Evolutionary conservation across 1,284 basidiomycete species (phyloP).

Genomic region (Xerocomus nothofagi): DNA sequence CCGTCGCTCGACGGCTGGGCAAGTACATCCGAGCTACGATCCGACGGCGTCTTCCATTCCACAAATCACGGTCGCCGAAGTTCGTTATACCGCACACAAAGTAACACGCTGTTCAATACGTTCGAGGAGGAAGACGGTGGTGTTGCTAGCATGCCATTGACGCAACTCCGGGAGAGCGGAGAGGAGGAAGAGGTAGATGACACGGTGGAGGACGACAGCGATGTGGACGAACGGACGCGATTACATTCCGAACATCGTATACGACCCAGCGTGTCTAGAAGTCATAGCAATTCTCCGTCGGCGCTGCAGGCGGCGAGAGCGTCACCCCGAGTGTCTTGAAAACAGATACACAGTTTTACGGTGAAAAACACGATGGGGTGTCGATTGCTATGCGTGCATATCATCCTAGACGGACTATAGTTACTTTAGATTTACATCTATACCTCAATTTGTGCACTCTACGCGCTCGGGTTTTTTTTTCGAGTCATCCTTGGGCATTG

Average conservation of each 20-base stretch:
- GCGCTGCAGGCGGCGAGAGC: slow-evolving; percentile 30
- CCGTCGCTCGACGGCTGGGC: slow-evolving; percentile 73
- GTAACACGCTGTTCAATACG: slow-evolving; percentile 60
- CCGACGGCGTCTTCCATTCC: slow-evolving; percentile 36
- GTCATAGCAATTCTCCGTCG: slow-evolving; percentile 30
- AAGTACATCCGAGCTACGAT: slow-evolving; percentile 40
- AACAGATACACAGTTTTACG: slow-evolving; percentile 1
- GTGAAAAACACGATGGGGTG: not conserved
- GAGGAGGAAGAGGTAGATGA: slow-evolving; percentile 41
- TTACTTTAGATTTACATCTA: slow-evolving; percentile 33
- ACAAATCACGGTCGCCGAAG: slow-evolving; percentile 47
- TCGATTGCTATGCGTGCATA: slow-evolving; percentile 14
- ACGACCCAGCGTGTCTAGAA: slow-evolving; percentile 29
- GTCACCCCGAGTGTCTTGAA: slow-evolving; percentile 22
- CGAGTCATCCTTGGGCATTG: not conserved
- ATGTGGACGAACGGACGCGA: slow-evolving; percentile 53
- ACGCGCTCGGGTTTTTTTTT: slow-evolving; percentile 8
- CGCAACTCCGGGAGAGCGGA: slow-evolving; percentile 43
- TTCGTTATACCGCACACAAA: slow-evolving; percentile 63
- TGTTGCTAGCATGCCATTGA: slow-evolving; percentile 38
- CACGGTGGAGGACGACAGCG: slow-evolving; percentile 35
- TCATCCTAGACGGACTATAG: slow-evolving; percentile 25
- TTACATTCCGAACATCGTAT: slow-evolving; percentile 36
- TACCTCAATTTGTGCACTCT: slow-evolving; percentile 23
- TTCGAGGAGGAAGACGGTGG: slow-evolving; percentile 42